A percentile compares a stretch with the other conserved stretches of the same genome.
Evolutionary conservation across 192 early-diverging fungal genomes (phyloP).

Genomic region (Chytriomyces hyalinus): DNA sequence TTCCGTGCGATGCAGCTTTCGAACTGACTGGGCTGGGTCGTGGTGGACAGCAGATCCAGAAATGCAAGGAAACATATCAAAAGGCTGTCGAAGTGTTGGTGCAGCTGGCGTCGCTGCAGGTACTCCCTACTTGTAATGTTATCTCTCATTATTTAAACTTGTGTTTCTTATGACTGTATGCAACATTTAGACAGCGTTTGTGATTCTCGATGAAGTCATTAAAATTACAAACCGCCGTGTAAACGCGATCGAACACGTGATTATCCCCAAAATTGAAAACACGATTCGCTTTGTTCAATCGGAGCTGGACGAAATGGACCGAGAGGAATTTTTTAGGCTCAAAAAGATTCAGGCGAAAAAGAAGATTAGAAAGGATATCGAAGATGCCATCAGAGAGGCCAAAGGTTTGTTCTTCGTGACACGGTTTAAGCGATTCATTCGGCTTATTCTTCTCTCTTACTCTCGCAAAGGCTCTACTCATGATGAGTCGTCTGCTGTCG

Average conservation of each 20-base stretch:
- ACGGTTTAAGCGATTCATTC: background rate
- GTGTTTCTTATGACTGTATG: background rate
- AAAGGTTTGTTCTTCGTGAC: slow-evolving; percentile 22
- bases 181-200: slow-evolving; percentile 84
- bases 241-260: slow-evolving; percentile 99
- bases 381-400: slow-evolving; percentile 58
- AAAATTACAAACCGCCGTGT: slow-evolving; percentile 98
- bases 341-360: slow-evolving; percentile 99
- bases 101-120: slow-evolving; percentile 97
- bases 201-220: slow-evolving; percentile 99
- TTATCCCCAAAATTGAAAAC: slow-evolving; percentile 98
- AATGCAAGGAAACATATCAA: slow-evolving; percentile 91
- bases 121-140: slow-evolving; percentile 23
- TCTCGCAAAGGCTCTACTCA: background rate
- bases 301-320: slow-evolving; percentile 97
- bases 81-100: slow-evolving; percentile 95
- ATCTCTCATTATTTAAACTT: background rate
- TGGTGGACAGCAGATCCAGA: slow-evolving; percentile 96
- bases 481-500: slow-evolving; percentile 1
- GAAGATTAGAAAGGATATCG: slow-evolving; percentile 78
- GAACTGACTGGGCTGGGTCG: slow-evolving; percentile 98
- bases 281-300: slow-evolving; percentile 96
- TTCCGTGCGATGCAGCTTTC: slow-evolving; percentile 60
- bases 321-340: slow-evolving; percentile 98
- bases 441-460: slow-evolving; percentile 4